Evolutionary conservation across 75 land plant species (phyloP).

Genomic region (Picea sitchensis): DNA sequence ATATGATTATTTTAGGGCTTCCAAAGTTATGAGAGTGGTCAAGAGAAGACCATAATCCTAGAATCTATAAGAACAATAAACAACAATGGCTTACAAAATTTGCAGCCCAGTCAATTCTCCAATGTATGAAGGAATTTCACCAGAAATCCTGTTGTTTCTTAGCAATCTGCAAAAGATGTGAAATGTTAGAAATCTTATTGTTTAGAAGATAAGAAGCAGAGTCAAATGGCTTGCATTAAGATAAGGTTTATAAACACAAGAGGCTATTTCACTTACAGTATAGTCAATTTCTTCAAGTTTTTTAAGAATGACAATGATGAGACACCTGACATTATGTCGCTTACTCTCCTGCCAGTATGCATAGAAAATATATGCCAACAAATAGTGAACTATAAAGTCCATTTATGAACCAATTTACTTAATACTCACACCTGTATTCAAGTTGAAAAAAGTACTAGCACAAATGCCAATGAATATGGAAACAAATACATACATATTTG

Average conservation of each 20-base stretch:
- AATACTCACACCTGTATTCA: background rate
- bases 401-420: background rate
- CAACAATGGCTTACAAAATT: slow-evolving; percentile 16
- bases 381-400: background rate
- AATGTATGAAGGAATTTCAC: slow-evolving; percentile 19
- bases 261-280: slow-evolving; percentile 11
- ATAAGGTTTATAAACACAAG: no score
- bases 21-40: no score
- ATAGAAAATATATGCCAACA: background rate
- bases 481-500: slow-evolving; percentile 14
- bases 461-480: background rate
- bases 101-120: slow-evolving; percentile 10
- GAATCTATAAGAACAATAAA: background rate
- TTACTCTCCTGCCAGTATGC: slow-evolving; percentile 15
- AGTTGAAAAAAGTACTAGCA: background rate
- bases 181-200: background rate
- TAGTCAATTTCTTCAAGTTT: slow-evolving; percentile 14
- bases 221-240: no score
- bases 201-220: no score
- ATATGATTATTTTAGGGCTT: no score
- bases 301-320: slow-evolving; percentile 22
- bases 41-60: no score
- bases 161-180: slow-evolving; percentile 11
- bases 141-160: slow-evolving; percentile 24
- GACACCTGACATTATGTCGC: slow-evolving; percentile 11